These are phyloP conservation scores for Arthromyces matolae DNA, from an alignment of 768 basidiomycete genomes.

Conservation along the genomic window DNA sequence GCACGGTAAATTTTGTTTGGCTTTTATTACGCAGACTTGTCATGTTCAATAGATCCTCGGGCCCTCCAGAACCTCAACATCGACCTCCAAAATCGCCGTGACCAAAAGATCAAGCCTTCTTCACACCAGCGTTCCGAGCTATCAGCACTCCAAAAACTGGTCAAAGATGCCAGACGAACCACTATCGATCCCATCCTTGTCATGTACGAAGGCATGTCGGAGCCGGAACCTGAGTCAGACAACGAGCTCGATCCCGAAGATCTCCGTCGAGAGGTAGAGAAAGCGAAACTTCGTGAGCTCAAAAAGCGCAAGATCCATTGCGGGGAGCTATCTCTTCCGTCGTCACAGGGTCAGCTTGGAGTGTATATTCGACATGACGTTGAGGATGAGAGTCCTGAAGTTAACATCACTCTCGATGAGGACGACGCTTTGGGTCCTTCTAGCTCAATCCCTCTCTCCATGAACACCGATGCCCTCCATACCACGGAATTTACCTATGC, in stretches of 20 bases:
- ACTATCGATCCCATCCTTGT: conserved; percentile 50
- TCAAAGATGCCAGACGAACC: conserved; percentile 35
- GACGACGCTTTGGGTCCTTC: neutral
- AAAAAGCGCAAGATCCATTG: conserved; percentile 48
- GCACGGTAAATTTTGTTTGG: conserved; percentile 42
- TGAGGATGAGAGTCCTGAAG: conserved; percentile 58
- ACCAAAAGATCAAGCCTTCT: conserved; percentile 18
- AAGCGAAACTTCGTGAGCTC: conserved; percentile 51
- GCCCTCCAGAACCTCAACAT: conserved; percentile 48
- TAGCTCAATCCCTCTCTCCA: neutral
- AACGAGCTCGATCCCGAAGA: conserved; percentile 39
- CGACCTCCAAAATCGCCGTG: conserved; percentile 30
- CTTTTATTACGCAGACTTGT: neutral
- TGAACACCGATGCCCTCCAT: neutral
- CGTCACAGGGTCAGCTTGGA: conserved; percentile 26
- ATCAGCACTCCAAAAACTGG: conserved; percentile 18
- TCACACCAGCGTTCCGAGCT: conserved; percentile 13
- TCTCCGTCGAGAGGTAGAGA: conserved; percentile 39
- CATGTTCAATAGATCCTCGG: conserved; percentile 42
- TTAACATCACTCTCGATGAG: conserved; percentile 49
- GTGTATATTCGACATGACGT: conserved; percentile 55
- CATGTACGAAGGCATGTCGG: conserved; percentile 28
- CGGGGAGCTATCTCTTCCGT: conserved; percentile 29
- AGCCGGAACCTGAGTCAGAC: conserved; percentile 35
- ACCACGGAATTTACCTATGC: too few relatives aligned